Evolutionary conservation across 2,329 filamentous ascomycete genomes (phyloP), one percentile per base, ranked within the genome.

Genomic region (Colletotrichum trifolii): DNA sequence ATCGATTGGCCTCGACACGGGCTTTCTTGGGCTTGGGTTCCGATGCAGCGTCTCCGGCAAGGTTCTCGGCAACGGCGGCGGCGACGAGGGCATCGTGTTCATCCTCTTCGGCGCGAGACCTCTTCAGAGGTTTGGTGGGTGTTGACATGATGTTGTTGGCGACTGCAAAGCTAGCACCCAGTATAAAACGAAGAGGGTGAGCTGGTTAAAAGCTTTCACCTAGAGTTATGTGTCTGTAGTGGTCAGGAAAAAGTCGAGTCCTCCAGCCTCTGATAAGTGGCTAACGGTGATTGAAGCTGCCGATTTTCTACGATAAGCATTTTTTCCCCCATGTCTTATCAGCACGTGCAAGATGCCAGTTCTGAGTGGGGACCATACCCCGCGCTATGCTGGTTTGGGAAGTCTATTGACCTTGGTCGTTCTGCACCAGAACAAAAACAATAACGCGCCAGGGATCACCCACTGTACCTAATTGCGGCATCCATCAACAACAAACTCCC

Each of bases 1-100:
- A 92, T 71, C 89, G 83, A 69, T 85, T 85, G 64, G 86, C 85
- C 65, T 89, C 87, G 62, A 86, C 82, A 68, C 85, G 81, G 36
- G 83, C 78, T 72, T 87, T 88, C 74, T 90, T 90, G 42, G 78
- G 73, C 12, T 67, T 68, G 9, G 67, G 67, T 43, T 68, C 39
- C 33, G 66, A 57, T 40, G 55, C 12, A 81, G 78, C 47, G 75
- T 76, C 56, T 73, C 73, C 73, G 56, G 74, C 75, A 17, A 73
- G 71, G 35, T 71, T 64, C 55, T 67, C 47, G 53, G 60, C 62
- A 49, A 64, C 64, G 35, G 64, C 64, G 34, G 67, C 50, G 43
- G 66, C 58, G 13, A 65, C 61, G 39, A 67, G 55, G 33, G 62
- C 60, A 36, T 67, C 62, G 43, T 69, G 62, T 36, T 60, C 55